Evolutionary conservation across 257 asterid genomes (phyloP).

Genomic region (Penstemon barbatus): DNA sequence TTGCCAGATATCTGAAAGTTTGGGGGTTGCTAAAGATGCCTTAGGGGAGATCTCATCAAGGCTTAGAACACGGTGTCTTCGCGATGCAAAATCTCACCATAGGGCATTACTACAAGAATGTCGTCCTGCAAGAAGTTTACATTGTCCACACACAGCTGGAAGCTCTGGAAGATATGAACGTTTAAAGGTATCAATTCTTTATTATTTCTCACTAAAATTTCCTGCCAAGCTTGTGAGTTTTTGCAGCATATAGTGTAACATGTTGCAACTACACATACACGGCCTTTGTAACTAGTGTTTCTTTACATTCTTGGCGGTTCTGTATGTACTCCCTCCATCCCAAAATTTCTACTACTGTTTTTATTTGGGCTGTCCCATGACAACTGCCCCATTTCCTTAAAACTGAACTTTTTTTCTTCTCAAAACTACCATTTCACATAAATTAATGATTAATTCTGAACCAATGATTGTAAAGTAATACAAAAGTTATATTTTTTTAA

Average conservation of each 20-base stretch:
- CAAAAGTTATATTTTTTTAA: too few species aligned
- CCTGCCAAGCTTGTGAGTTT: conserved; percentile 3
- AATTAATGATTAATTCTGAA: too few species aligned
- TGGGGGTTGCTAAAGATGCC: conserved; percentile 73
- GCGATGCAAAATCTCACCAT: conserved; percentile 49
- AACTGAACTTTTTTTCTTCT: too few species aligned
- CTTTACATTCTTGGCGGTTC: too few species aligned
- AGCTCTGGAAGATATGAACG: conserved; percentile 59
- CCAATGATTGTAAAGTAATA: too few species aligned
- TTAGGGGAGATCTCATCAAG: conserved; percentile 76
- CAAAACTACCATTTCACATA: too few species aligned
- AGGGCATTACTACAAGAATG: conserved; percentile 47
- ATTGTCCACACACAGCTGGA: conserved; percentile 38
- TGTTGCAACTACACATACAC: too few species aligned
- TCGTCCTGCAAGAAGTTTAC: conserved; percentile 43
- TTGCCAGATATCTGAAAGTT: conserved; percentile 67
- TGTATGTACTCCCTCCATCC: too few species aligned
- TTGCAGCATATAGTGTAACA: neutral
- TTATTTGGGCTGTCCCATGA: too few species aligned
- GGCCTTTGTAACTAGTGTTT: too few species aligned
- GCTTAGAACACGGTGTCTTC: conserved; percentile 67
- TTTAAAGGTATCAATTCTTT: conserved; percentile 43
- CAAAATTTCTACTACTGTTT: too few species aligned
- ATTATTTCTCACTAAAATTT: conserved; percentile 7
- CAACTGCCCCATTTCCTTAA: too few species aligned